A percentile compares a stretch with the other conserved stretches of the same genome.
Evolutionary conservation across 179 eudicot species (phyloP).

Genomic region (Drosera spatulata): DNA sequence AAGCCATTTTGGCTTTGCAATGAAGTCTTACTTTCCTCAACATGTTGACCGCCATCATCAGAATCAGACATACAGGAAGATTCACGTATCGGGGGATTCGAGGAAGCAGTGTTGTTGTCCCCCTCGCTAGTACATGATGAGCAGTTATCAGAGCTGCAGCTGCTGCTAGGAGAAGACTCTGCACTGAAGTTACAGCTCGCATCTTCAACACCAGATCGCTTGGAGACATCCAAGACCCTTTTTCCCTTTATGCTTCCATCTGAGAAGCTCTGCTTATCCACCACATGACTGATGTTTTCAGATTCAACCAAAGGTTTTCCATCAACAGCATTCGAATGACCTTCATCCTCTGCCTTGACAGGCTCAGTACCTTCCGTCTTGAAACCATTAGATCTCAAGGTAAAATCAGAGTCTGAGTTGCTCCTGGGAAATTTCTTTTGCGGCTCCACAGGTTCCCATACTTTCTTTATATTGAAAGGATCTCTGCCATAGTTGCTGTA

Average conservation of each 20-base stretch:
- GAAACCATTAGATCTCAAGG: slow-evolving; percentile 33
- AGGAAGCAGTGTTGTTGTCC: slow-evolving; percentile 54
- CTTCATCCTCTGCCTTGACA: slow-evolving; percentile 24
- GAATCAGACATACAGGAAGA: slow-evolving; percentile 78
- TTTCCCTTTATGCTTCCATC: slow-evolving; percentile 14
- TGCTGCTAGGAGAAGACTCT: slow-evolving; percentile 44
- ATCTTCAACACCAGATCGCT: slow-evolving; percentile 31
- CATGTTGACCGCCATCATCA: slow-evolving; percentile 61
- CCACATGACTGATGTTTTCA: slow-evolving; percentile 3
- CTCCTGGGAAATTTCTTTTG: slow-evolving; percentile 57
- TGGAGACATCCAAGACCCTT: slow-evolving; percentile 11
- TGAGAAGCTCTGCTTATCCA: slow-evolving; percentile 8
- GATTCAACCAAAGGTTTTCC: slow-evolving; percentile 14
- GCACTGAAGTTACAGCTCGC: slow-evolving; percentile 19
- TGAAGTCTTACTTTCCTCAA: slow-evolving; percentile 45
- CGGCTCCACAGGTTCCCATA: slow-evolving; percentile 95
- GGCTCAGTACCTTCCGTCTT: slow-evolving; percentile 33
- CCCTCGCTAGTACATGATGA: slow-evolving; percentile 91
- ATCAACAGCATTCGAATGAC: slow-evolving; percentile 19
- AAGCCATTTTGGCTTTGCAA: slow-evolving; percentile 18
- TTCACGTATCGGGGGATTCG: slow-evolving; percentile 52
- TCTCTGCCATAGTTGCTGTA: slow-evolving; percentile 36
- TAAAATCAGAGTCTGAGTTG: slow-evolving; percentile 66
- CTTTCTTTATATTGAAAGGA: slow-evolving; percentile 47
- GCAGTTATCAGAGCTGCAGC: slow-evolving; percentile 80